Conservation (phyloP, 371 early-diverging fungal species). For the Apophysomyces ossiformis region DNA sequence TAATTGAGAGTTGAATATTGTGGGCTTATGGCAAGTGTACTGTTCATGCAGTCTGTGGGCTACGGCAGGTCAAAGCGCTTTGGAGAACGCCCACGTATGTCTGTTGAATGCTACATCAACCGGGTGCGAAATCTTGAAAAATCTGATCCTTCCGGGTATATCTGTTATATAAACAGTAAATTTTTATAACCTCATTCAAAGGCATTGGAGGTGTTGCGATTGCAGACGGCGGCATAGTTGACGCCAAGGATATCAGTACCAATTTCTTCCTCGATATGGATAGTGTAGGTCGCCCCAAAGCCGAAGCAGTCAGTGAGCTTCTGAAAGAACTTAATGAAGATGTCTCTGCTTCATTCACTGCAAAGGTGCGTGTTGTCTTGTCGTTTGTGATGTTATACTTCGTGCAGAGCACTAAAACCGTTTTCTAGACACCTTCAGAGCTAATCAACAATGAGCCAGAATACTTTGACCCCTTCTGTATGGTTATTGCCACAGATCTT, state of each 20-base stretch:
- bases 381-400: no score
- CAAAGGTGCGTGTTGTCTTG: slow-evolving; percentile 41
- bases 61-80: slow-evolving; percentile 85
- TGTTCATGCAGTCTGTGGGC: slow-evolving; percentile 82
- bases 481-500: slow-evolving; percentile 77
- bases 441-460: slow-evolving; percentile 59
- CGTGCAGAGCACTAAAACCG: not conserved
- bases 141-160: slow-evolving; percentile 92
- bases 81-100: slow-evolving; percentile 83
- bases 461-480: slow-evolving; percentile 70
- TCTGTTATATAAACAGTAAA: no score
- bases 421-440: slow-evolving; percentile 26
- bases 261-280: slow-evolving; percentile 88
- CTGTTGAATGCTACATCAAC: slow-evolving; percentile 83
- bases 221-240: slow-evolving; percentile 72
- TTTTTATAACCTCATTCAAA: slow-evolving; percentile 27
- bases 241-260: slow-evolving; percentile 71
- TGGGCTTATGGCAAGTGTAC: not conserved
- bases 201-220: slow-evolving; percentile 90
- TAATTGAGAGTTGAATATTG: not conserved
- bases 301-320: slow-evolving; percentile 64
- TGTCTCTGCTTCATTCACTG: slow-evolving; percentile 63
- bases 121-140: slow-evolving; percentile 92
- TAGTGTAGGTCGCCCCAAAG: slow-evolving; percentile 69
- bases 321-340: slow-evolving; percentile 89